Conservation (phyloP, 257 asterid species). For the Solanum pinnatisectum region DNA sequence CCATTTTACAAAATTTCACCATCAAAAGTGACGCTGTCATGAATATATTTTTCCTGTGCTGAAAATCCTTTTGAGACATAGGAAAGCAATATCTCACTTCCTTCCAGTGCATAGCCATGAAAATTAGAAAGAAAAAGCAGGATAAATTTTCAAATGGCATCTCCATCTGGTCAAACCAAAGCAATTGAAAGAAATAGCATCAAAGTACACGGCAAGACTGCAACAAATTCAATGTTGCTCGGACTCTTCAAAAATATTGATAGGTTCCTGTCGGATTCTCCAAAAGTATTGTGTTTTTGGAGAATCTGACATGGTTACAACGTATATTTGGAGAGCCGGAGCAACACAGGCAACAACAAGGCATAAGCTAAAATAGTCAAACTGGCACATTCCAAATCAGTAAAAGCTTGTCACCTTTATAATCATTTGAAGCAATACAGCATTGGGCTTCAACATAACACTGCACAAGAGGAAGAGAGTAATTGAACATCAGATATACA, state of each 20-base stretch:
- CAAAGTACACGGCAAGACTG: background rate
- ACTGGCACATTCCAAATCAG: background rate
- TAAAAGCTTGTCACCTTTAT: conserved; percentile 60
- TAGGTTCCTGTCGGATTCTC: background rate
- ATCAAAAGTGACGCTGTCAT: background rate
- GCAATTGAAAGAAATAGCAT: background rate
- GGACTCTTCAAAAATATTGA: background rate
- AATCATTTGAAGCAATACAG: conserved; percentile 84
- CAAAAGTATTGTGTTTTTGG: background rate
- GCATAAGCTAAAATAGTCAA: background rate
- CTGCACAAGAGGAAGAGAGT: conserved; percentile 32
- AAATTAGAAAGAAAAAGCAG: background rate
- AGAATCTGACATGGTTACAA: background rate
- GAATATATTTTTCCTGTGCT: background rate
- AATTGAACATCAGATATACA: background rate
- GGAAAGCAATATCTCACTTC: background rate
- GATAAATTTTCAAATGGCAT: background rate
- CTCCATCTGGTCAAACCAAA: background rate
- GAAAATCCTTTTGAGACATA: background rate
- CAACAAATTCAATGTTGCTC: background rate
- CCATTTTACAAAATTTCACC: background rate
- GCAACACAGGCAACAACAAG: background rate
- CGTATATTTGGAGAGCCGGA: background rate
- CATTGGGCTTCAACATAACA: conserved; percentile 96
- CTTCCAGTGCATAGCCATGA: background rate